Evolutionary conservation across 805 yeast genomes (phyloP).

Genomic region (Wickerhamiella brachini): DNA sequence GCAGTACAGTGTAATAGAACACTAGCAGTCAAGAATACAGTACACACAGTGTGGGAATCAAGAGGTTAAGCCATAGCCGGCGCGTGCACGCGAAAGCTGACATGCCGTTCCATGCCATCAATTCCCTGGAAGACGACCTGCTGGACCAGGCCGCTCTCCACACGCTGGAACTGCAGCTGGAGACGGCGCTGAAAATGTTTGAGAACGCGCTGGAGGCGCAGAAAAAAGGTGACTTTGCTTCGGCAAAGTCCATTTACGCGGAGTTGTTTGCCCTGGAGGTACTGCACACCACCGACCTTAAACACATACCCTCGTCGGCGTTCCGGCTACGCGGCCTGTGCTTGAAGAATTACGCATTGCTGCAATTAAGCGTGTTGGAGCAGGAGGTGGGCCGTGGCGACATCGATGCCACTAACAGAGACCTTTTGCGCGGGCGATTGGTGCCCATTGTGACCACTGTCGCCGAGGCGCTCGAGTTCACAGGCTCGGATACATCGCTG

Average conservation of each 20-base stretch:
- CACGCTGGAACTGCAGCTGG: slow-evolving; percentile 80
- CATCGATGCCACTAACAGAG: not conserved
- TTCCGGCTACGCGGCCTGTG: slow-evolving; percentile 63
- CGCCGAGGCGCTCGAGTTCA: slow-evolving; percentile 6
- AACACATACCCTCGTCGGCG: slow-evolving; percentile 48
- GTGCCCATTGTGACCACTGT: not conserved
- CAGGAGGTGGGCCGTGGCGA: not conserved
- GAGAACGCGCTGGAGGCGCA: slow-evolving; percentile 57
- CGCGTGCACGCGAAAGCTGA: no score
- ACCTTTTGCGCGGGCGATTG: not conserved
- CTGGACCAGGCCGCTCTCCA: slow-evolving; percentile 69
- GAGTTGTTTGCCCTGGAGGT: slow-evolving; percentile 58
- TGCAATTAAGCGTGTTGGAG: slow-evolving; percentile 35
- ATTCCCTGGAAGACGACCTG: slow-evolving; percentile 58
- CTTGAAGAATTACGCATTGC: slow-evolving; percentile 68
- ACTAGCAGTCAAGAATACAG: no score
- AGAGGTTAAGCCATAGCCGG: no score
- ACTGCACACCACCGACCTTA: slow-evolving; percentile 24
- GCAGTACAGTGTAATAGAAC: no score
- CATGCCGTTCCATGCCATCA: slow-evolving; percentile 56
- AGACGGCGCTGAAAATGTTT: slow-evolving; percentile 66
- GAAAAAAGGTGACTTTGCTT: slow-evolving; percentile 32
- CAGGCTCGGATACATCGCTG: slow-evolving; percentile 3
- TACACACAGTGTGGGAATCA: no score
- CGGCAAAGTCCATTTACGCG: slow-evolving; percentile 43